phyloP scores from a whole-genome alignment of 148 eudicot genomes.

The Silene uniflora region DNA sequence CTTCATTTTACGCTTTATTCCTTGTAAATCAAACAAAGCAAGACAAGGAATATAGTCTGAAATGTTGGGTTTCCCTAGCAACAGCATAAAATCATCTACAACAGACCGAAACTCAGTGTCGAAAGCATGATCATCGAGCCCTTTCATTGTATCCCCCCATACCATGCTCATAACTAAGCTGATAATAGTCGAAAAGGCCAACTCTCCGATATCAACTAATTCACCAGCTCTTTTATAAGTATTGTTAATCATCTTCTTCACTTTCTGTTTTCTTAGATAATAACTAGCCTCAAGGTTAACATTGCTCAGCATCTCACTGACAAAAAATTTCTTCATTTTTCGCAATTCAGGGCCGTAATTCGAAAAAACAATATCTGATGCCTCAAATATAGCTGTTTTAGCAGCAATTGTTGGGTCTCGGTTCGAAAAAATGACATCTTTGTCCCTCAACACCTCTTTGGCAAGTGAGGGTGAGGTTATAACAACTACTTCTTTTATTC shows the following conservation, averaged over 20 bases:
- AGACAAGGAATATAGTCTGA: constrained; percentile 44
- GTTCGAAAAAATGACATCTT: constrained; percentile 38
- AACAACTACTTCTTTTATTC: constrained; percentile 34
- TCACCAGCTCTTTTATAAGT: constrained; percentile 8
- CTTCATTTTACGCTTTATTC: constrained; percentile 26
- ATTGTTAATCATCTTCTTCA: constrained; percentile 16
- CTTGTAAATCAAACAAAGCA: constrained; percentile 32
- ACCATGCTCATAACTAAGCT: constrained; percentile 29
- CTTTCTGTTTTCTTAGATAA: constrained; percentile 5
- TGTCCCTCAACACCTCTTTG: constrained; percentile 39
- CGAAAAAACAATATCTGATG: constrained; percentile 25
- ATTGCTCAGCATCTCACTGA: constrained; percentile 37
- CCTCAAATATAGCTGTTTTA: constrained; percentile 15
- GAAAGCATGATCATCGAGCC: neutral
- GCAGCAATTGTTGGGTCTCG: constrained; percentile 33
- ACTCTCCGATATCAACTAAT: constrained; percentile 21
- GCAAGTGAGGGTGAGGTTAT: constrained; percentile 36
- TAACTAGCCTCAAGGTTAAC: constrained; percentile 26
- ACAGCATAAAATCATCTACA: neutral
- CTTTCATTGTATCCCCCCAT: constrained; percentile 38
- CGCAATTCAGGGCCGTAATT: constrained; percentile 36
- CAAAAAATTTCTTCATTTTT: constrained; percentile 37
- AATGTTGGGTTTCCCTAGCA: constrained; percentile 35
- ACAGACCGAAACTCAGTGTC: constrained; percentile 28
- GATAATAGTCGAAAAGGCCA: constrained; percentile 2